Conservation (phyloP, 257 asterid genomes). For the Solanum infundibuliforme region DNA sequence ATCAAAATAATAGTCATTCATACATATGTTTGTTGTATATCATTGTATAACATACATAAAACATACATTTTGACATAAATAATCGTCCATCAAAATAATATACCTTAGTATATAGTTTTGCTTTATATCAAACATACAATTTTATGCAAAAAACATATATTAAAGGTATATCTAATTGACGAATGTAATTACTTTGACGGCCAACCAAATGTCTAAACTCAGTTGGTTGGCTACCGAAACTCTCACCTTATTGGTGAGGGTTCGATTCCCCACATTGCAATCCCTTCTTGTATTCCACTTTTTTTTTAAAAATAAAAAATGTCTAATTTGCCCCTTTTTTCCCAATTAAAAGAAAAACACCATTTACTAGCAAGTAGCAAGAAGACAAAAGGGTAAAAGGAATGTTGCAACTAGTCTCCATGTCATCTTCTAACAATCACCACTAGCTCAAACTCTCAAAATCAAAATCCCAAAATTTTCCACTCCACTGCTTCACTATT, state of each 20-base stretch:
- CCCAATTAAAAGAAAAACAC: no score
- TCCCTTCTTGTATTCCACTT: no score
- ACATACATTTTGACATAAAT: no score
- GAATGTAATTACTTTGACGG: not conserved
- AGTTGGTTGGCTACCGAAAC: no score
- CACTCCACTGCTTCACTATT: conserved; percentile 5
- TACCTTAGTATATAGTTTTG: no score
- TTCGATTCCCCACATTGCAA: no score
- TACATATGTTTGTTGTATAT: not conserved
- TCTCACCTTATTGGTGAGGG: no score
- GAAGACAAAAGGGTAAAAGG: not conserved
- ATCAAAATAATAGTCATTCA: not conserved
- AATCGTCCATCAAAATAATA: no score
- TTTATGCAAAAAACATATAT: not conserved
- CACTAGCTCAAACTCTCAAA: not conserved
- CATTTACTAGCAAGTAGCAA: not conserved
- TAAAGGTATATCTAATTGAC: no score
- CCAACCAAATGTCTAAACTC: not conserved
- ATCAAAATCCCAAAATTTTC: not conserved
- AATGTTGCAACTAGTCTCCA: not conserved
- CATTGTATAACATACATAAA: not conserved
- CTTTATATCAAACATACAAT: not conserved
- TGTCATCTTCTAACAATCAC: not conserved
- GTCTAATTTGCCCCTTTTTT: no score
- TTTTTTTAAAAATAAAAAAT: no score